These are phyloP conservation scores for Bryum argenteum DNA, from an alignment of 225 moss, liverwort and hornwort species.

Conservation along the genomic window DNA sequence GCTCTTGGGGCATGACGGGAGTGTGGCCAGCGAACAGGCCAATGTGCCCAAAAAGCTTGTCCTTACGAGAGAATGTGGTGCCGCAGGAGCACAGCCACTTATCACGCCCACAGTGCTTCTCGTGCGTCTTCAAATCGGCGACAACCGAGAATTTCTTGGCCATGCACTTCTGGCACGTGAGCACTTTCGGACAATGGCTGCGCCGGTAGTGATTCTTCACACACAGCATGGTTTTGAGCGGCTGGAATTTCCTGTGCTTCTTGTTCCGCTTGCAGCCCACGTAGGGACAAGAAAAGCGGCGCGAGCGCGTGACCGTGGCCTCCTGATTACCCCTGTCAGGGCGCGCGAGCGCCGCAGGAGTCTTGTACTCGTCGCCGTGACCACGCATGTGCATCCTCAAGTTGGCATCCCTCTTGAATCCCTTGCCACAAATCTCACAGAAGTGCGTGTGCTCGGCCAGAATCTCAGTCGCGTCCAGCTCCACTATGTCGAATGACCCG, in stretches of 20 bases:
- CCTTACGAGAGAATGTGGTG: constrained; percentile 92
- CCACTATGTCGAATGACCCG: constrained; percentile 85
- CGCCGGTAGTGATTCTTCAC: constrained; percentile 99
- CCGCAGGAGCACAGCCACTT: constrained; percentile 98
- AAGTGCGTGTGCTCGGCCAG: constrained; percentile 97
- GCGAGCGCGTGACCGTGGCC: constrained; percentile 34
- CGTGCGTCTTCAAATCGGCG: constrained; percentile 94
- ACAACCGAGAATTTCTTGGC: constrained; percentile 93
- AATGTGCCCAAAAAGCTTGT: constrained; percentile 89
- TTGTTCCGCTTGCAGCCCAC: constrained; percentile 93
- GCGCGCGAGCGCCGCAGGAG: constrained; percentile 82
- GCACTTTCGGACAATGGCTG: constrained; percentile 87
- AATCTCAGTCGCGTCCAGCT: constrained; percentile 86
- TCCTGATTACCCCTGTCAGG: constrained; percentile 71
- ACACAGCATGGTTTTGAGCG: constrained; percentile 92
- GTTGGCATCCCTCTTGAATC: constrained; percentile 95
- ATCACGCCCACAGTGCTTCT: constrained; percentile 98
- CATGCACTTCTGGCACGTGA: constrained; percentile 87
- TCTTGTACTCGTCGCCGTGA: constrained; percentile 97
- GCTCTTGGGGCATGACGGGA: constrained; percentile 69
- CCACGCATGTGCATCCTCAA: constrained; percentile 99
- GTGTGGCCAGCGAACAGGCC: constrained; percentile 81
- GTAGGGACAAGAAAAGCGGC: constrained; percentile 91
- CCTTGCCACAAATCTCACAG: constrained; percentile 93
- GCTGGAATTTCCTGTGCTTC: constrained; percentile 93